These are phyloP conservation scores for Candida endomychidarum DNA, from an alignment of 805 yeast genomes.

Conservation along the genomic window DNA sequence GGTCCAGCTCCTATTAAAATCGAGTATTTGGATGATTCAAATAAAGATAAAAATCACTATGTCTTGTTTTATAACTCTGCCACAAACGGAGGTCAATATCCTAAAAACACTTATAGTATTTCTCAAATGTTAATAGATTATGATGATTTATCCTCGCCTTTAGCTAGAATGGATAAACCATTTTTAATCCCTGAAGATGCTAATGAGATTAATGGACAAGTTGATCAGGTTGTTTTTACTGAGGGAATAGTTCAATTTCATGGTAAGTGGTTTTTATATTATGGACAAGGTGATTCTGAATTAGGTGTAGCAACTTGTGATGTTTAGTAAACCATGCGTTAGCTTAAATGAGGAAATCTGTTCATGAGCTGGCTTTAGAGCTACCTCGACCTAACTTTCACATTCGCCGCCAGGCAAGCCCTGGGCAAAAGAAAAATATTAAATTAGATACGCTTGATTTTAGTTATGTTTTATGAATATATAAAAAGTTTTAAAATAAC, in stretches of 20 bases:
- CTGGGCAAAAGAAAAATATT: too few relatives aligned
- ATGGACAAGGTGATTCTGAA: constrained; percentile 44
- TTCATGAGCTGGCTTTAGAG: too few relatives aligned
- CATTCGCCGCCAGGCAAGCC: too few relatives aligned
- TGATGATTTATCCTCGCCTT: constrained; percentile 37
- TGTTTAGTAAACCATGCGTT: too few relatives aligned
- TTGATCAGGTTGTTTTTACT: constrained; percentile 42
- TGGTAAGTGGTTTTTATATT: constrained; percentile 42
- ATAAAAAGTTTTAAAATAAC: background rate
- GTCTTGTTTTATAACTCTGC: constrained; percentile 39
- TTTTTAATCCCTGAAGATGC: constrained; percentile 31
- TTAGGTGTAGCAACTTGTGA: constrained; percentile 42
- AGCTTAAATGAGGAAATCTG: too few relatives aligned
- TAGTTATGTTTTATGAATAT: background rate
- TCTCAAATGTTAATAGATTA: constrained; percentile 44
- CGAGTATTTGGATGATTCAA: constrained; percentile 10
- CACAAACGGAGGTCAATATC: constrained; percentile 35
- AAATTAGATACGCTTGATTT: too few relatives aligned
- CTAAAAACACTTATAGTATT: constrained; percentile 33
- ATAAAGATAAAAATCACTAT: constrained; percentile 30
- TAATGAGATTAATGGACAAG: constrained; percentile 41
- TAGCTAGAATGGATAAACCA: constrained; percentile 39
- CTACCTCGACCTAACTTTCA: too few relatives aligned
- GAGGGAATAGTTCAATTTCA: constrained; percentile 44
- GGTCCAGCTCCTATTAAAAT: constrained; percentile 44